phyloP scores from a whole-genome alignment of 2,329 filamentous ascomycete genomes.

The Dichotomopilus funicola region DNA sequence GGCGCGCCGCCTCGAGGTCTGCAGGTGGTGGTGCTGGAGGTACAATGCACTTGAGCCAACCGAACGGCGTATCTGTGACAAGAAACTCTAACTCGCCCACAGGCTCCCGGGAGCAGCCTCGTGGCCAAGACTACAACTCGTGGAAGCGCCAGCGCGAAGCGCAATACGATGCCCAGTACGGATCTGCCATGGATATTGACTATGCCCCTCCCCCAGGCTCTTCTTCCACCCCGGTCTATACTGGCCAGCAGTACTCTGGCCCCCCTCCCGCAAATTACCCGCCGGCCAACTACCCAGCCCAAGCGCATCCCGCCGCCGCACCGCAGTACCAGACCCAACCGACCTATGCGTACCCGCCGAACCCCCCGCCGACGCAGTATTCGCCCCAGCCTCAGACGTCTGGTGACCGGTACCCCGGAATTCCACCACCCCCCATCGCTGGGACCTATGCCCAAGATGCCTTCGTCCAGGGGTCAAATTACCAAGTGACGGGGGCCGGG shows the following conservation, averaged over 20 bases:
- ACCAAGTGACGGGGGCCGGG: conserved; percentile 7
- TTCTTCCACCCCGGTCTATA: conserved; percentile 15
- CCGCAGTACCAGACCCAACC: conserved; percentile 14
- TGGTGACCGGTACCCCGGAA: conserved; percentile 19
- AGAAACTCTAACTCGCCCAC: conserved; percentile 54
- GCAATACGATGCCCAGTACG: conserved; percentile 16
- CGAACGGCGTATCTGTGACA: conserved; percentile 42
- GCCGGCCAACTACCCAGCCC: conserved; percentile 16
- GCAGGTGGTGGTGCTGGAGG: conserved; percentile 41
- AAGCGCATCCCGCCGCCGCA: conserved; percentile 2
- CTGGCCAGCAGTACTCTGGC: conserved; percentile 16
- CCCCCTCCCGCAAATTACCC: conserved; percentile 26
- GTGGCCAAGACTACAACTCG: conserved; percentile 33
- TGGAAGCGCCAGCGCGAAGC: conserved; percentile 23
- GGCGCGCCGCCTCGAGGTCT: conserved; percentile 47
- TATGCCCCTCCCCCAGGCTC: conserved; percentile 14
- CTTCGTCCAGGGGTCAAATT: conserved; percentile 22
- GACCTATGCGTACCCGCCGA: conserved; percentile 12
- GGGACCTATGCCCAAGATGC: conserved; percentile 25
- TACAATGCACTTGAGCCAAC: conserved; percentile 49
- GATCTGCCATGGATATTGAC: conserved; percentile 23
- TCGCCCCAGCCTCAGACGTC: conserved; percentile 19
- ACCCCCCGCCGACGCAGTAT: conserved; percentile 19
- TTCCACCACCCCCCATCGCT: conserved; percentile 20
- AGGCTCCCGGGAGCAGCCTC: conserved; percentile 31